phyloP scores from a whole-genome alignment of 2,329 filamentous ascomycete genomes.

The Chaetomium strumarium region DNA sequence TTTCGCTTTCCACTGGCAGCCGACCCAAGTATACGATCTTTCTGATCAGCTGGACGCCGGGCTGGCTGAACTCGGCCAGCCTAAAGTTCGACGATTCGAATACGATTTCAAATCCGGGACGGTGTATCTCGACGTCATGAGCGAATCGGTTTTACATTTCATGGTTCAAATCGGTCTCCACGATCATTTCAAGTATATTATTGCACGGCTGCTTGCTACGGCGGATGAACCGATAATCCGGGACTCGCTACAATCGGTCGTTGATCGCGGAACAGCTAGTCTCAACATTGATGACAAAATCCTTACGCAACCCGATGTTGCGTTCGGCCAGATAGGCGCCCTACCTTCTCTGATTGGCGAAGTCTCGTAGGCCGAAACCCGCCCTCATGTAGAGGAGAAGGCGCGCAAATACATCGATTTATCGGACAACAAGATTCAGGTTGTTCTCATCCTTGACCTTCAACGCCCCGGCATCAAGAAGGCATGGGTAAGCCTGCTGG shows the following conservation, averaged over 20 bases:
- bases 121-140: constrained; percentile 8
- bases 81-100: constrained; percentile 1
- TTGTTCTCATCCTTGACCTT: constrained; percentile 8
- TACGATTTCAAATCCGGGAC: constrained; percentile 5
- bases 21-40: neutral
- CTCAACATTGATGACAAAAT: neutral
- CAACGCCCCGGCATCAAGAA: constrained; percentile 7
- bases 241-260: neutral
- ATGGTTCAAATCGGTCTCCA: constrained; percentile 3
- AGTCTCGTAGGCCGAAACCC: constrained; percentile 11
- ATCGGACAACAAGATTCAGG: constrained; percentile 9
- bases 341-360: constrained; percentile 10
- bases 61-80: neutral
- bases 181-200: neutral
- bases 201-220: neutral
- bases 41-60: neutral
- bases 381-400: constrained; percentile 10
- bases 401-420: constrained; percentile 9
- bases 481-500: constrained; percentile 6
- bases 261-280: neutral
- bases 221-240: neutral
- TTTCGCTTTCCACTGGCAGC: constrained; percentile 5
- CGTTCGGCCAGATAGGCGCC: constrained; percentile 1
- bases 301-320: constrained; percentile 5
- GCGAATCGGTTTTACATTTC: constrained; percentile 3